Conservation (phyloP, 2,329 filamentous ascomycete species). For the Achaetomium macrosporum region DNA sequence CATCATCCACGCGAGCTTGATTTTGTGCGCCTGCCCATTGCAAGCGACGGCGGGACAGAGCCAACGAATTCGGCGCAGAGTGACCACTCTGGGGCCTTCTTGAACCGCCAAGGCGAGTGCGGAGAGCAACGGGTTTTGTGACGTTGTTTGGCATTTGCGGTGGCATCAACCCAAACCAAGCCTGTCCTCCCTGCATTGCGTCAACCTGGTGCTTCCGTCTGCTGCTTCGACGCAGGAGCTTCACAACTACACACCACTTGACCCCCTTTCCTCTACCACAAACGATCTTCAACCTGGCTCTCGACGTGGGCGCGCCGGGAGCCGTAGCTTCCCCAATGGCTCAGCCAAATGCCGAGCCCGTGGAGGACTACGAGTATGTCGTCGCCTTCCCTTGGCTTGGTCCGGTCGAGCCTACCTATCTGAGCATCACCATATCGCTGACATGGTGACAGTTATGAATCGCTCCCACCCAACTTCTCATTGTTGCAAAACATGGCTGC, state of each 20-base stretch:
- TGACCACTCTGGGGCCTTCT: not conserved
- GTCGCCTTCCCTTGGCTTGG: not conserved
- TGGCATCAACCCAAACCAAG: not conserved
- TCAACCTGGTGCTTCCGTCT: conserved; percentile 15
- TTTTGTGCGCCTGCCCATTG: not conserved
- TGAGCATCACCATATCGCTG: conserved; percentile 4
- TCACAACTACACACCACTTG: not conserved
- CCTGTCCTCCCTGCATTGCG: conserved; percentile 18
- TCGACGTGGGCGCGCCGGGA: conserved; percentile 59
- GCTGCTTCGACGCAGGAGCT: conserved; percentile 8
- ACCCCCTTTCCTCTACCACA: conserved; percentile 1
- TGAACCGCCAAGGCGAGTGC: not conserved
- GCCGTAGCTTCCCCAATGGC: conserved; percentile 62
- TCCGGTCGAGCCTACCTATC: not conserved
- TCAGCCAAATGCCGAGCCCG: conserved; percentile 59
- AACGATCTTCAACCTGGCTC: conserved; percentile 50
- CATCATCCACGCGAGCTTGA: not conserved
- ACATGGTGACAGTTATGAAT: conserved; percentile 67
- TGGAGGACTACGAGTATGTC: conserved; percentile 62
- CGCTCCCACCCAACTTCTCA: conserved; percentile 89
- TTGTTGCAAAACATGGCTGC: conserved; percentile 91
- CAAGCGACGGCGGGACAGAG: conserved; percentile 9
- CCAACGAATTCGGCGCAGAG: not conserved
- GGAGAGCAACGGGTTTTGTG: not conserved
- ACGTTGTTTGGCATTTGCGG: not conserved